Conservation (phyloP, 2,329 filamentous ascomycete genomes). For the Xylariaceae sp. region DNA sequence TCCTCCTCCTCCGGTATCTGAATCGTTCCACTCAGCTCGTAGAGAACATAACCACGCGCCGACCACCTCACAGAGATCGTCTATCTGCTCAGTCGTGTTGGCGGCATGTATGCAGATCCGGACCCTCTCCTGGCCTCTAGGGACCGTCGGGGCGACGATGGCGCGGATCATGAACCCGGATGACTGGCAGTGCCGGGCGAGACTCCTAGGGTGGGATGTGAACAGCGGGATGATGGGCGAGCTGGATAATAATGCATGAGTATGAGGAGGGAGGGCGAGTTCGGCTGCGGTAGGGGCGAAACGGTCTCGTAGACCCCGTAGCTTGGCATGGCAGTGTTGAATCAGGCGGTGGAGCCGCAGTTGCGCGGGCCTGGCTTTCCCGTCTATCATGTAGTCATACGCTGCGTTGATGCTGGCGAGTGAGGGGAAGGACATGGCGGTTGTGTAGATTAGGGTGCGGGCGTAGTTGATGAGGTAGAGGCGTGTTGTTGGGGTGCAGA, state of each 20-base stretch:
- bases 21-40: background rate
- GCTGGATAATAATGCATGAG: slow-evolving; percentile 33
- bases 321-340: slow-evolving; percentile 36
- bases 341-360: slow-evolving; percentile 40
- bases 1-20: too few species aligned
- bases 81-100: slow-evolving; percentile 49
- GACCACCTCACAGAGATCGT: slow-evolving; percentile 37
- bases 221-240: slow-evolving; percentile 55
- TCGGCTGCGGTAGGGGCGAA: too few species aligned
- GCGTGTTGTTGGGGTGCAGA: slow-evolving; percentile 55
- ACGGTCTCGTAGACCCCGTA: slow-evolving; percentile 31
- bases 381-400: slow-evolving; percentile 29
- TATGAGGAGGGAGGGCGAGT: slow-evolving; percentile 14
- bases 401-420: slow-evolving; percentile 27
- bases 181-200: slow-evolving; percentile 49
- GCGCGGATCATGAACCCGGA: slow-evolving; percentile 49
- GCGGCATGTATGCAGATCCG: slow-evolving; percentile 54
- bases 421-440: slow-evolving; percentile 57
- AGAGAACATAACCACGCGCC: slow-evolving; percentile 18
- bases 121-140: slow-evolving; percentile 49
- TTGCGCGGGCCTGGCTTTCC: slow-evolving; percentile 29
- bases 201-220: slow-evolving; percentile 44
- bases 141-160: slow-evolving; percentile 56
- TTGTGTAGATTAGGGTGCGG: slow-evolving; percentile 70
- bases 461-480: slow-evolving; percentile 71